Percentiles rank a stretch among this genome's conserved stretches.
These are phyloP conservation scores for Oryza nivara DNA, from an alignment of 176 grass and related monocot species.

Conservation along the genomic window DNA sequence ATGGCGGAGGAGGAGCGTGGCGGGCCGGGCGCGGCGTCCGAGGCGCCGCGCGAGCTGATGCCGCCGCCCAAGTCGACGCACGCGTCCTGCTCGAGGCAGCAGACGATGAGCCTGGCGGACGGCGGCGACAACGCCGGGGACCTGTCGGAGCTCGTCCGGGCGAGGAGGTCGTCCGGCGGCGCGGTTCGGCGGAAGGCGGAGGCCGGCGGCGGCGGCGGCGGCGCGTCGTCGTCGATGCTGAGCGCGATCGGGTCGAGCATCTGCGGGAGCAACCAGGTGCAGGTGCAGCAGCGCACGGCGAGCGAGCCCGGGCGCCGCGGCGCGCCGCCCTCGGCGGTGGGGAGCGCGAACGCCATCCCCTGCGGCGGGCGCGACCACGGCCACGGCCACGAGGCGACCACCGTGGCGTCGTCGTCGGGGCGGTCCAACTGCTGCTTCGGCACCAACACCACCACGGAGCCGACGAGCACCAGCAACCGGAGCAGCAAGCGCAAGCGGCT, in stretches of 20 bases:
- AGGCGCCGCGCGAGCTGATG: conserved; percentile 58
- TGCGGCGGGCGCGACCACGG: neutral
- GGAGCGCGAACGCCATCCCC: conserved; percentile 46
- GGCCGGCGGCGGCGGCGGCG: neutral
- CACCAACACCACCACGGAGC: conserved; percentile 37
- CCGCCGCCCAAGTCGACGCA: conserved; percentile 68
- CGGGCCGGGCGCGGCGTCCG: conserved; percentile 8
- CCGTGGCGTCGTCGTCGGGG: conserved; percentile 50
- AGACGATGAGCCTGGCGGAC: conserved; percentile 37
- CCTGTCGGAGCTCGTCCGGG: conserved; percentile 41
- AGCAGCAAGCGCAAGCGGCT: conserved; percentile 76
- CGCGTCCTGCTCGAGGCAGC: conserved; percentile 46
- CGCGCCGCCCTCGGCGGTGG: conserved; percentile 44
- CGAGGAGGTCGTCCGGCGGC: neutral
- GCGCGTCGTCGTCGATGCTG: conserved; percentile 52
- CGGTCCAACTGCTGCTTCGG: conserved; percentile 63
- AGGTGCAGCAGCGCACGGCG: conserved; percentile 38
- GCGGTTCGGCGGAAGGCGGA: conserved; percentile 30
- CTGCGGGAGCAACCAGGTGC: conserved; percentile 76
- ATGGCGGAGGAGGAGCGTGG: neutral
- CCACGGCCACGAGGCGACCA: conserved; percentile 23
- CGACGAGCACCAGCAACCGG: conserved; percentile 64
- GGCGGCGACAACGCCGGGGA: conserved; percentile 27
- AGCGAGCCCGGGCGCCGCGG: conserved; percentile 34
- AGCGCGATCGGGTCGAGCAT: conserved; percentile 74